Evolutionary conservation across 805 yeast genomes (phyloP).

Genomic region (Ogataea ganodermae): DNA sequence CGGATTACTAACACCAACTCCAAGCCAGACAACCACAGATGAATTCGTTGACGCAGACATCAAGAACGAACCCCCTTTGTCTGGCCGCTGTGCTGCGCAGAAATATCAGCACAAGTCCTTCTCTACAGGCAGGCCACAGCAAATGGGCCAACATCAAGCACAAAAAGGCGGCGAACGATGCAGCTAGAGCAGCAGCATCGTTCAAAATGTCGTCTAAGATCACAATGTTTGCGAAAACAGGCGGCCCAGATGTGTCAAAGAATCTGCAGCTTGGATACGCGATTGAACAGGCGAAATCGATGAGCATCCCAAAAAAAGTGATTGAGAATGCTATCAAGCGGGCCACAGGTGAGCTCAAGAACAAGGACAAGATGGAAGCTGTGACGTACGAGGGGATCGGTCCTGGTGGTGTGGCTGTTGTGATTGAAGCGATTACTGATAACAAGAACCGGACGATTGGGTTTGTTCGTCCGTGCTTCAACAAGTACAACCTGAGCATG

Average conservation of each 20-base stretch:
- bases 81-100: not conserved
- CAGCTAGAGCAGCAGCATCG: slow-evolving; percentile 66
- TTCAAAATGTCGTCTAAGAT: slow-evolving; percentile 74
- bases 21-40: not conserved
- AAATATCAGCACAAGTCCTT: not conserved
- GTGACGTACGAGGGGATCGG: slow-evolving; percentile 87
- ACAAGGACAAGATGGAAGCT: slow-evolving; percentile 46
- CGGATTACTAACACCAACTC: not conserved
- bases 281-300: slow-evolving; percentile 73
- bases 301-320: slow-evolving; percentile 79
- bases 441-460: slow-evolving; percentile 83
- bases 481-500: slow-evolving; percentile 61
- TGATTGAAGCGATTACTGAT: slow-evolving; percentile 87
- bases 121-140: slow-evolving; percentile 71
- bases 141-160: slow-evolving; percentile 96
- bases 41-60: not conserved
- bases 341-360: slow-evolving; percentile 68
- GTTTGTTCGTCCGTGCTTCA: slow-evolving; percentile 70
- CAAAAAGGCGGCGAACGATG: slow-evolving; percentile 91
- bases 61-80: too few species aligned
- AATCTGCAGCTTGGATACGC: slow-evolving; percentile 67
- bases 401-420: slow-evolving; percentile 86
- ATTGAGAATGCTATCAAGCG: slow-evolving; percentile 86
- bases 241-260: slow-evolving; percentile 61
- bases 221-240: slow-evolving; percentile 74